Percentiles rank a stretch among this genome's conserved stretches.
These are phyloP conservation scores for Trichophyton benhamiae DNA, from an alignment of 2,329 filamentous ascomycete species.

Conservation along the genomic window DNA sequence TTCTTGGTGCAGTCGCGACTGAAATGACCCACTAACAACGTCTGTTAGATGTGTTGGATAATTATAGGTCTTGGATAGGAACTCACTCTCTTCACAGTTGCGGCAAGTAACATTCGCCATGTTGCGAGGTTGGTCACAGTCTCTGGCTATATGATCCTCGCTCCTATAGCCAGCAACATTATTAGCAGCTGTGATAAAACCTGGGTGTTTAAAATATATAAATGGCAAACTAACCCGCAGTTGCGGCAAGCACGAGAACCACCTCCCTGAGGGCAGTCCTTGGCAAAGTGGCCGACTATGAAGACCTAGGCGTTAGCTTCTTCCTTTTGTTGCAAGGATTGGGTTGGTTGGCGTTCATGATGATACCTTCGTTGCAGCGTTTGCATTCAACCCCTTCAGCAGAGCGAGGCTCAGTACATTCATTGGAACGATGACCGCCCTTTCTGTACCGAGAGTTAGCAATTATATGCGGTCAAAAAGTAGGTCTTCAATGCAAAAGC, in stretches of 20 bases:
- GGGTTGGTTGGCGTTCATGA: not conserved
- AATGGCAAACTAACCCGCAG: slow-evolving; percentile 27
- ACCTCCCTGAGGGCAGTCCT: slow-evolving; percentile 32
- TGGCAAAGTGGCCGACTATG: slow-evolving; percentile 35
- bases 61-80: too few species aligned
- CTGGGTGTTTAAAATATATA: not conserved
- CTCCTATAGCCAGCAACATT: slow-evolving; percentile 24
- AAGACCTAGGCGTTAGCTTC: slow-evolving; percentile 9
- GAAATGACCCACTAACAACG: slow-evolving; percentile 28
- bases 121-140: slow-evolving; percentile 34
- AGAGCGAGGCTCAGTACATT: slow-evolving; percentile 37
- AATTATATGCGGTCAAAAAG: not conserved
- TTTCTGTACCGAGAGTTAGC: slow-evolving; percentile 18
- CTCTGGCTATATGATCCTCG: slow-evolving; percentile 31
- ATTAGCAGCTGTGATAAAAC: not conserved
- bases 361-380: slow-evolving; percentile 30
- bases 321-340: not conserved
- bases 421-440: slow-evolving; percentile 35
- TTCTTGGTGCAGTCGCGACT: slow-evolving; percentile 34
- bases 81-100: slow-evolving; percentile 34
- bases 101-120: slow-evolving; percentile 31
- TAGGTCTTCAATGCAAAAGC: not conserved
- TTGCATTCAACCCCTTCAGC: slow-evolving; percentile 35
- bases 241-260: slow-evolving; percentile 32
- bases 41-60: not conserved